A percentile compares a stretch with the other conserved stretches of the same genome.
Conservation (phyloP, 1,284 basidiomycete genomes). For the Moesziomyces globuligerus region DNA sequence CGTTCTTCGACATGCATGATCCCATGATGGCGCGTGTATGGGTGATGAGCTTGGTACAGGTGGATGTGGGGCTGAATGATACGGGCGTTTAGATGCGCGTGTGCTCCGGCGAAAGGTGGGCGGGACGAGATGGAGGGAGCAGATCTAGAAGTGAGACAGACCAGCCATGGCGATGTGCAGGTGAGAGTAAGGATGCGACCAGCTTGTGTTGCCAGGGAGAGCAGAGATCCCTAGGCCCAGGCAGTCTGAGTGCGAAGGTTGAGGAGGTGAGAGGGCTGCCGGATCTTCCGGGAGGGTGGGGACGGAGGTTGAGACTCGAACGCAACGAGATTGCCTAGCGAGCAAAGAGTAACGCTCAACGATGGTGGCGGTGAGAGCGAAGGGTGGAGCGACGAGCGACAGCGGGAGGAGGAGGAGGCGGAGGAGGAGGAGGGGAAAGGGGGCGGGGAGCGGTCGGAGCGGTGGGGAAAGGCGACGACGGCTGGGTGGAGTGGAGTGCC, state of each 20-base stretch:
- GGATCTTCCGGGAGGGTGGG: neutral
- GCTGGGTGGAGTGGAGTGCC: neutral
- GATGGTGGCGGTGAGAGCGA: slow-evolving; percentile 7
- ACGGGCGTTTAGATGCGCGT: too few relatives aligned
- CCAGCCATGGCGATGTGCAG: neutral
- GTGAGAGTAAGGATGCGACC: neutral
- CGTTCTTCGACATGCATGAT: slow-evolving; percentile 48
- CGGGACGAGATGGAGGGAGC: too few relatives aligned
- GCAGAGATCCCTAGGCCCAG: too few relatives aligned
- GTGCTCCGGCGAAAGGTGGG: too few relatives aligned
- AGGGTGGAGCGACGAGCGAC: neutral
- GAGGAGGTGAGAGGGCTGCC: neutral
- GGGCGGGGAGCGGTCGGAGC: neutral
- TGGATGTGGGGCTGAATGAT: too few relatives aligned
- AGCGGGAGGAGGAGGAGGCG: neutral
- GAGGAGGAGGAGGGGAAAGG: neutral
- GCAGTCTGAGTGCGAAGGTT: neutral
- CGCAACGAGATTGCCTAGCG: neutral
- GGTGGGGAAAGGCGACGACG: neutral
- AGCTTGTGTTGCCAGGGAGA: neutral
- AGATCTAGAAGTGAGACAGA: neutral
- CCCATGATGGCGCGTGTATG: slow-evolving; percentile 37
- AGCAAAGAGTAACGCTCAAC: neutral
- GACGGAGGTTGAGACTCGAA: neutral
- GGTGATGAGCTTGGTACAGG: too few relatives aligned